Base-by-base conservation (phyloP, 2,329 filamentous ascomycete species). In the Colletotrichum siamense region DNA sequence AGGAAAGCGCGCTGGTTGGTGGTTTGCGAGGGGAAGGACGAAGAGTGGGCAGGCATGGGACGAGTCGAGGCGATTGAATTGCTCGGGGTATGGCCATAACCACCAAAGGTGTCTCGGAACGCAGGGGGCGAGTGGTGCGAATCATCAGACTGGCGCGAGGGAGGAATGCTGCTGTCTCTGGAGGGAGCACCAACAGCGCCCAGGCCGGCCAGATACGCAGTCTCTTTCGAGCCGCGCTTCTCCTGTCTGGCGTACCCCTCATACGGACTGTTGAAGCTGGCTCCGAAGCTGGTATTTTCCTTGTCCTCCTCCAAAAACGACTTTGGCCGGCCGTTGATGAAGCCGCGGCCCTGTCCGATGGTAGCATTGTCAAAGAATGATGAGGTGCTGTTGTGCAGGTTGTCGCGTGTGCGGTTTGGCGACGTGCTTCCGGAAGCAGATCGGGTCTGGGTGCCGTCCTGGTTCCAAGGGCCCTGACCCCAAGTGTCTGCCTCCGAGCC, bases 401-500 rank as follows among this genome's bases (percentile, higher is more conserved):
- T 89, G 57, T 90, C 86, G 76, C 91, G 88, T 39, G 88, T 87
- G 73, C 90, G 87, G 59, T 89, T 89, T 5, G 93, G 92, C 16
- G 93, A 94, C 39, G 89, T 89, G 78, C 87, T 91, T 73, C 88
- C 88, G 44, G 89, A 88, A 61, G 86, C 85, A 10, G 87, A 85
- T 52, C 88, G 82, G 3, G 85, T 83, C 52, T 86, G 84, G 15
- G 86, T 84, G 55, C 83, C 84, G 62, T 92, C 90, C 28, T 87
- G 85, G 78, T 89, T 90, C 94, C 94, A 95, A 18, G 91, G 89
- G 49, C 88, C 86, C 78, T 87, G 85, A 76, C 81, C 83, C 92
- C 93, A 95, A 63, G 89, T 87, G 79, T 95, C 93, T 22, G 91
- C 91, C 81, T 95, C 93, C 12, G 94, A 94, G 57, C 92, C 91